Percentiles rank a stretch among this genome's conserved stretches.
Evolutionary conservation across 768 basidiomycete species (phyloP).

Genomic region (Pleurotus tuoliensis): DNA sequence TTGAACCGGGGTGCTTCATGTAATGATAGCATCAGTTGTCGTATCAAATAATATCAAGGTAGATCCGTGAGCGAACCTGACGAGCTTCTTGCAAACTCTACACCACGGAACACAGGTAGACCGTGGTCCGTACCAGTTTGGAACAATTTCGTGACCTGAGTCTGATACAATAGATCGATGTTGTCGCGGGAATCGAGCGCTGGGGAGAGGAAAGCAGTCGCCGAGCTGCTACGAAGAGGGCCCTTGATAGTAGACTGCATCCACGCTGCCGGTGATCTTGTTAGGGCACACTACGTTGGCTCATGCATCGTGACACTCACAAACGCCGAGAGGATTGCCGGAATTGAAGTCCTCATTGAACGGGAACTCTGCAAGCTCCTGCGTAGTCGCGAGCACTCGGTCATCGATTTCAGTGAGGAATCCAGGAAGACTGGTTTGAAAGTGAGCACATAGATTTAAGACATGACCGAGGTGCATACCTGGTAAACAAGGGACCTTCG

Average conservation of each 20-base stretch:
- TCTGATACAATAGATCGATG: constrained; percentile 30
- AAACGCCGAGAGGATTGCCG: constrained; percentile 28
- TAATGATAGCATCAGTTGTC: neutral
- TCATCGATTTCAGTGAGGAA: constrained; percentile 26
- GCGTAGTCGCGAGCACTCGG: constrained; percentile 29
- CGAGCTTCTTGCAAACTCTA: constrained; percentile 16
- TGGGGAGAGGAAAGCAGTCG: constrained; percentile 28
- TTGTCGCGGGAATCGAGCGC: constrained; percentile 26
- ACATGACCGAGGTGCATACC: constrained; percentile 12
- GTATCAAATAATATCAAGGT: neutral
- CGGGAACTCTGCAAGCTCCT: constrained; percentile 28
- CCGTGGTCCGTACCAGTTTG: constrained; percentile 10
- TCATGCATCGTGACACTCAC: constrained; percentile 10
- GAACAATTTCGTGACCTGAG: constrained; percentile 26
- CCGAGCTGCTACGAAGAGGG: constrained; percentile 31
- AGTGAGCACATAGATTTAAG: constrained; percentile 14
- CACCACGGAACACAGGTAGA: constrained; percentile 15
- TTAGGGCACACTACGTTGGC: no score
- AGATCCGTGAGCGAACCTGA: neutral
- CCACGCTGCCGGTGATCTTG: constrained; percentile 20
- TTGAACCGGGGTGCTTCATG: neutral
- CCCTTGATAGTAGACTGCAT: constrained; percentile 26
- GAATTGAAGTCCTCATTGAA: constrained; percentile 32
- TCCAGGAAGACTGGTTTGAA: constrained; percentile 21
- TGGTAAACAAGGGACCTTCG: constrained; percentile 27